Base-by-base conservation (phyloP, 208 protist genomes). In the Acanthamoeba lenticulata region DNA sequence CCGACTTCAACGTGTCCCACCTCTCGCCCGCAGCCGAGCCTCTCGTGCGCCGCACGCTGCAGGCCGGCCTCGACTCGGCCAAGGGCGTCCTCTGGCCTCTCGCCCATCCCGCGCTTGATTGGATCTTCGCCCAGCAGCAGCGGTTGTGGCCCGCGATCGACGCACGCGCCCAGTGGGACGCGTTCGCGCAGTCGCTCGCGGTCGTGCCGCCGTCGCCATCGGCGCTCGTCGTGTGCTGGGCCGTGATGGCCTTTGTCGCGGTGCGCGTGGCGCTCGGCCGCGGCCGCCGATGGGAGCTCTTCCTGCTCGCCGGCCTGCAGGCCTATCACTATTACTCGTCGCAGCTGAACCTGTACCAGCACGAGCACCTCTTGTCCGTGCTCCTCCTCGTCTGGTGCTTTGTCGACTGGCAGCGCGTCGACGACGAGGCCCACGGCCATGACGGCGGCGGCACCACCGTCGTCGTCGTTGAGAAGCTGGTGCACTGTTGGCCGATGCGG, bases 321-420 rank as follows among this genome's bases (percentile, higher is more conserved):
- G 34, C 4, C 9, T 90, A 90, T 29, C 45, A 60, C 83, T 90
- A 90, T n/a, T 90, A 69, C 55, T 47, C 55, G 36, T 69, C 52
- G n/a, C 83, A 90, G 34, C 83, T 90, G 32, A 90, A 90, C 83
- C 83, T 90, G n/a, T 90, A 67, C 32, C 83, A 90, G 55, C 83
- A 90, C 55, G 83, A 90, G 49, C 55, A 90, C 32, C 55, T 90
- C 52, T 29, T 90, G 15, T 24, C 55, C 42, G 3, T 90, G 7
- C 32, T 90, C 17, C 32, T 65, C 52, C 17, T 90, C 19, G 44
- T 90, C 9, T 90, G 83, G 83, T 69, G 83, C 49, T 45, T 55
- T 15, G 55, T 90, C 34, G 83, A 90, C 55, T 90, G 83, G 83
- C 17, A 7, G 3, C 34, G 17, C 2, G 29, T 38, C 32, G 34